A percentile compares a stretch with the other conserved stretches of the same genome.
Evolutionary conservation across 495 filamentous ascomycete genomes (phyloP).

Genomic region (Lasiosphaeria miniovina): DNA sequence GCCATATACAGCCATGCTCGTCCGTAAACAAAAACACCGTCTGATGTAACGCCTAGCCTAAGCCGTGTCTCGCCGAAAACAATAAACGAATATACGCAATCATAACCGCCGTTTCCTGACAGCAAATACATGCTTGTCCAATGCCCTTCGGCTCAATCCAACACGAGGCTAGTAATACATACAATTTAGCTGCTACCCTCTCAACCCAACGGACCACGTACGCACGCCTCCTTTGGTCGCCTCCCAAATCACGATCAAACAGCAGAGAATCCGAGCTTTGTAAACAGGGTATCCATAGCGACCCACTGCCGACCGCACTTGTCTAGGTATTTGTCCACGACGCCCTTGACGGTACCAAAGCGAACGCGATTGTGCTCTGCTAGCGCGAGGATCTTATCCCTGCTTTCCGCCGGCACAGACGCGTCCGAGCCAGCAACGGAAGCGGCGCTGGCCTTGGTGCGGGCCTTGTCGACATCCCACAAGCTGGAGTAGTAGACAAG

Average conservation of each 20-base stretch:
- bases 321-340: constrained; percentile 84
- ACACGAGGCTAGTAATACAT: no score
- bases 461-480: constrained; percentile 87
- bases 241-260: constrained; percentile 9
- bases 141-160: no score
- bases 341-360: constrained; percentile 70
- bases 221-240: no score
- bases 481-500: constrained; percentile 80
- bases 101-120: no score
- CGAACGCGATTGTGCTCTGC: constrained; percentile 74
- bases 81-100: no score
- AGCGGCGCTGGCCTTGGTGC: constrained; percentile 42
- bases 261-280: constrained; percentile 49
- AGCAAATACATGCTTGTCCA: no score
- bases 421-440: constrained; percentile 19
- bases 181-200: no score
- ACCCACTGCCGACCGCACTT: constrained; percentile 96
- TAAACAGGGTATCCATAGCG: constrained; percentile 88
- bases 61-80: no score
- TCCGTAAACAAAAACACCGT: no score
- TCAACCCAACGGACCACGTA: no score
- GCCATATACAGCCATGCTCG: no score
- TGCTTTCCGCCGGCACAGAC: constrained; percentile 35
- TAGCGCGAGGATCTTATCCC: constrained; percentile 61
- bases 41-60: no score